Evolutionary conservation across 2,329 filamentous ascomycete genomes (phyloP).

Genomic region (Chaetomiaceae sp.): DNA sequence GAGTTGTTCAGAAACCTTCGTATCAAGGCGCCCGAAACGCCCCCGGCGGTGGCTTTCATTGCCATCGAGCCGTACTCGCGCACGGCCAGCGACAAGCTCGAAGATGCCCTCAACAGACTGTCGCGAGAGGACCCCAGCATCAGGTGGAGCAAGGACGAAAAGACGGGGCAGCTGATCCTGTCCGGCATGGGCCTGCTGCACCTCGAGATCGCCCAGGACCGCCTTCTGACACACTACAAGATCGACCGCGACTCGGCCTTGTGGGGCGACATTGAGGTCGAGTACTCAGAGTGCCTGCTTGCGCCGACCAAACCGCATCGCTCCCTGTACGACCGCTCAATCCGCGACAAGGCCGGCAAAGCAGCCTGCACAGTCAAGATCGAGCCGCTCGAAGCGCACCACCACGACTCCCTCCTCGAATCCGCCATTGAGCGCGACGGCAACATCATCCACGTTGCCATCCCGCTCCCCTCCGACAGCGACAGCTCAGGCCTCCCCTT

Average conservation of each 20-base stretch:
- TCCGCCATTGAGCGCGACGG: slow-evolving; percentile 57
- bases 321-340: slow-evolving; percentile 68
- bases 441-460: slow-evolving; percentile 61
- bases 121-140: slow-evolving; percentile 91
- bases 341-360: slow-evolving; percentile 75
- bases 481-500: slow-evolving; percentile 44
- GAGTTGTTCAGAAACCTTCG: slow-evolving; percentile 71
- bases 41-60: slow-evolving; percentile 94
- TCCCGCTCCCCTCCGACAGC: slow-evolving; percentile 44
- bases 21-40: slow-evolving; percentile 81
- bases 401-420: slow-evolving; percentile 36
- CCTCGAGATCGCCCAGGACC: slow-evolving; percentile 85
- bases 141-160: slow-evolving; percentile 76
- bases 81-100: slow-evolving; percentile 71
- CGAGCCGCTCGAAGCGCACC: slow-evolving; percentile 51
- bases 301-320: slow-evolving; percentile 52
- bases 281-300: slow-evolving; percentile 81
- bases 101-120: slow-evolving; percentile 69
- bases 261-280: slow-evolving; percentile 90
- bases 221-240: slow-evolving; percentile 84
- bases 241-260: slow-evolving; percentile 59
- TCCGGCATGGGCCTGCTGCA: slow-evolving; percentile 97
- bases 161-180: slow-evolving; percentile 87
- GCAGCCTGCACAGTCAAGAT: slow-evolving; percentile 69
- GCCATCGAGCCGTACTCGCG: slow-evolving; percentile 67